Evolutionary conservation across 2,329 filamentous ascomycete genomes (phyloP).

Genomic region (Colletotrichum tabaci): DNA sequence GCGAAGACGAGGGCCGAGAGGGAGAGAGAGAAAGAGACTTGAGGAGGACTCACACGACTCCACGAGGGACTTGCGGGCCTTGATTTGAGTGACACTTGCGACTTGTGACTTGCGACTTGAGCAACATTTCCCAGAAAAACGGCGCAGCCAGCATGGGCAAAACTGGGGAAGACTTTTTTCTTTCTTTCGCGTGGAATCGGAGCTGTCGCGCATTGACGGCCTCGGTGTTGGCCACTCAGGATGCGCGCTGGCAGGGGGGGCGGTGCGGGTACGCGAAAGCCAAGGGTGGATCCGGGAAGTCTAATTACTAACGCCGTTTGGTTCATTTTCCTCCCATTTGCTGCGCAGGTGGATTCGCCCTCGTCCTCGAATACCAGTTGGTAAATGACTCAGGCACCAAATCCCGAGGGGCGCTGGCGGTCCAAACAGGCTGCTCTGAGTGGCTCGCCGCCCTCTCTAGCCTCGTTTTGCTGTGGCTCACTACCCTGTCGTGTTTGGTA

Average conservation of each 20-base stretch:
- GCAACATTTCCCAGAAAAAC: slow-evolving; percentile 1
- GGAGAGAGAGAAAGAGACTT: not conserved
- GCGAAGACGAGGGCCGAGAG: slow-evolving; percentile 7
- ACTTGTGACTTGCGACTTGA: not conserved
- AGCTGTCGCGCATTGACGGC: slow-evolving; percentile 36
- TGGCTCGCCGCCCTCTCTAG: slow-evolving; percentile 36
- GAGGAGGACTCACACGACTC: no score
- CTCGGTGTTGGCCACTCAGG: not conserved
- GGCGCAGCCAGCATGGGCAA: slow-evolving; percentile 7
- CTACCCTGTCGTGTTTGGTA: slow-evolving; percentile 21
- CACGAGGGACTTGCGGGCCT: not conserved
- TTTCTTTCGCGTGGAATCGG: slow-evolving; percentile 42
- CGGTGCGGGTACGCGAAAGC: slow-evolving; percentile 3
- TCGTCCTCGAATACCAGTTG: not conserved
- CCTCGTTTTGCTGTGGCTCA: slow-evolving; percentile 37
- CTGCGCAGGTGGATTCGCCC: not conserved
- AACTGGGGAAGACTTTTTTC: slow-evolving; percentile 27
- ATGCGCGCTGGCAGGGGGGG: not conserved
- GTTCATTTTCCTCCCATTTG: slow-evolving; percentile 16
- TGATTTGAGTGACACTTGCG: not conserved
- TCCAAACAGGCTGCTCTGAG: slow-evolving; percentile 22
- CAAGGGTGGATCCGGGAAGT: slow-evolving; percentile 42
- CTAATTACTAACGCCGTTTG: slow-evolving; percentile 39
- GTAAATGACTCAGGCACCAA: slow-evolving; percentile 41
- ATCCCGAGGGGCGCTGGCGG: slow-evolving; percentile 13